Evolutionary conservation across 352 stramenopile genomes (phyloP), one percentile per base, ranked within the genome.

Genomic region (Globisporangium emineosum): DNA sequence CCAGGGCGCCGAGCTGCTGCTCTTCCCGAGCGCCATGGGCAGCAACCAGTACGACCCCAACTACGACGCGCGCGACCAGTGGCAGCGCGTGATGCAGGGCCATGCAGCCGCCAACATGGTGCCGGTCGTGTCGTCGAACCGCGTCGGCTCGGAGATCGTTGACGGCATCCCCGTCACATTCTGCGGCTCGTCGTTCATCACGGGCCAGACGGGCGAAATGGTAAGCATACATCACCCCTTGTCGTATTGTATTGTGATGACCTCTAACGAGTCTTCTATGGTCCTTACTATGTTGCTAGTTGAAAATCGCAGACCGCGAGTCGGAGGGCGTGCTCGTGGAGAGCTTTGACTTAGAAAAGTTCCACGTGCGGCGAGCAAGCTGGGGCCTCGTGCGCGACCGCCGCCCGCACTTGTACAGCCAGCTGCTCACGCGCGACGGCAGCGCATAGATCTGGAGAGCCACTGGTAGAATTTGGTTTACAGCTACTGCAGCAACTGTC

Each of bases 111-210:
- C 88, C 27, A 98, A 89, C 69, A 95, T 97, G 83, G 75, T 97
- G 57, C 91, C 91, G 6, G 81, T 98, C 43, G 82, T 98, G 33
- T 93, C 86, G 50, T 97, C 88, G 32, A 98, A 98, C 71, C 89
- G 91, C 60, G 87, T 97, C 10, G 91, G 90, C 40, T 68, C 73
- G 8, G 90, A 97, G 66, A 62, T 94, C 9, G 75, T 89, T 43
- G 78, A 97, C 47, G 81, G 84, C 33, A 79, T 90, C 33, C 84
- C 87, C 15, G 84, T 97, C 50, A 94, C 84, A n/a, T 98, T 98
- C 65, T 96, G 94, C 57, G 91, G 91, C 3, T 95, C 84, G 43
- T 97, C 88, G 2, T 98, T 98, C 75, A 97, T 98, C 68, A 93
- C 88, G 21, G 89, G 93, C 21, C 87, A 96, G 60, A 97, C 88